These are phyloP conservation scores for Aspergillus heteromorphus DNA, from an alignment of 495 filamentous ascomycete species.

Conservation along the genomic window DNA sequence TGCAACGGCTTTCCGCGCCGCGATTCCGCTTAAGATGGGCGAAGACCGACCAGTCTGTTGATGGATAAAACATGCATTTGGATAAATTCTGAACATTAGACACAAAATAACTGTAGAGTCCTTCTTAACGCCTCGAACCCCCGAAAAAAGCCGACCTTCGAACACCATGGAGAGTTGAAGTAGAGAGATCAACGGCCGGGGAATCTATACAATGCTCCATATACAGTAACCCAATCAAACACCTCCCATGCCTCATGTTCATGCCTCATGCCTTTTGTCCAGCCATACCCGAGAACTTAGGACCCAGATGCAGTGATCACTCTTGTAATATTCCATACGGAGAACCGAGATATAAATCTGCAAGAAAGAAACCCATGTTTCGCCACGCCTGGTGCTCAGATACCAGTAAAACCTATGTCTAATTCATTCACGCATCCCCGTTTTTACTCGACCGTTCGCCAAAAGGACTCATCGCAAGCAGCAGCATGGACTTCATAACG, in stretches of 20 bases:
- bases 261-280: background rate
- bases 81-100: background rate
- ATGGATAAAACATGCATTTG: background rate
- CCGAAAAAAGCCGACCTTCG: background rate
- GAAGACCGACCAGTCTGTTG: background rate
- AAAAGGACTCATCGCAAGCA: background rate
- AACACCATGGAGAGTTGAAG: background rate
- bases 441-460: background rate
- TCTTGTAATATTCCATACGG: constrained; percentile 7
- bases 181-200: background rate
- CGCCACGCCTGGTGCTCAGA: constrained; percentile 22
- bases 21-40: background rate
- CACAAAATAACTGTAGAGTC: background rate
- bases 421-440: background rate
- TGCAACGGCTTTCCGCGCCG: constrained; percentile 16
- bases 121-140: background rate
- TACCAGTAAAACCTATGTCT: background rate
- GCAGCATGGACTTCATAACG: background rate
- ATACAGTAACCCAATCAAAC: constrained; percentile 6
- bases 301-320: constrained; percentile 3
- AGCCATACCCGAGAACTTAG: constrained; percentile 9
- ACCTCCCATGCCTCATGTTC: no score
- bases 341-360: constrained; percentile 3
- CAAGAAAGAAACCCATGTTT: constrained; percentile 19
- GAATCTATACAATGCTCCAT: constrained; percentile 5